phyloP scores from a whole-genome alignment of 176 grass and related monocot species.

The Juncus effusus region DNA sequence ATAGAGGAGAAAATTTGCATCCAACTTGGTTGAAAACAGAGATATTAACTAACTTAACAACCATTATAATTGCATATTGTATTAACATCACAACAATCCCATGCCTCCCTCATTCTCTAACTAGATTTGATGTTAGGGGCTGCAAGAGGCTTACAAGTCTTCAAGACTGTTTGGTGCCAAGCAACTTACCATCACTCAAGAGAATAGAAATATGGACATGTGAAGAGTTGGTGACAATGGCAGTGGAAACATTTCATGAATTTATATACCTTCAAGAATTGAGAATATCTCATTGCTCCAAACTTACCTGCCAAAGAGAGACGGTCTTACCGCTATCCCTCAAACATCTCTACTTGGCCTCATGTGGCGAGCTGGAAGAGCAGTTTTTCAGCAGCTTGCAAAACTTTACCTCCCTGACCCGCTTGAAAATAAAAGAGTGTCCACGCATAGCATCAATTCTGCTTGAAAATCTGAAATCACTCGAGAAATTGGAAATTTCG shows the following conservation, averaged over 20 bases:
- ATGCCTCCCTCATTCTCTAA: not conserved
- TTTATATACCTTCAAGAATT: no score
- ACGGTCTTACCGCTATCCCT: constrained; percentile 20
- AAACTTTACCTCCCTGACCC: no score
- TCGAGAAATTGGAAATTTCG: no score
- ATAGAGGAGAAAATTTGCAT: not conserved
- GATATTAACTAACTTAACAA: no score
- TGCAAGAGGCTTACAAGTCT: not conserved
- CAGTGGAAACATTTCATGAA: no score
- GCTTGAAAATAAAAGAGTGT: no score
- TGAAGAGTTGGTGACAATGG: not conserved
- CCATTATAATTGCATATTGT: not conserved
- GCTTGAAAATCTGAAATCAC: no score
- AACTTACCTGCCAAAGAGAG: not conserved
- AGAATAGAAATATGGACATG: no score
- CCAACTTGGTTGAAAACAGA: constrained; percentile 4
- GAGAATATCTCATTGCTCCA: not conserved
- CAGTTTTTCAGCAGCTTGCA: no score
- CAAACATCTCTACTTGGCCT: not conserved
- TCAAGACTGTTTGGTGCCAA: not conserved
- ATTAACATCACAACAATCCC: not conserved
- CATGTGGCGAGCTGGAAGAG: no score
- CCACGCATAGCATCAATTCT: no score
- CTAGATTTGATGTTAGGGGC: not conserved
- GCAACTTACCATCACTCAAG: no score